These are phyloP conservation scores for Trichoderma afroharzianum DNA, from an alignment of 2,329 filamentous ascomycete species.

Conservation along the genomic window DNA sequence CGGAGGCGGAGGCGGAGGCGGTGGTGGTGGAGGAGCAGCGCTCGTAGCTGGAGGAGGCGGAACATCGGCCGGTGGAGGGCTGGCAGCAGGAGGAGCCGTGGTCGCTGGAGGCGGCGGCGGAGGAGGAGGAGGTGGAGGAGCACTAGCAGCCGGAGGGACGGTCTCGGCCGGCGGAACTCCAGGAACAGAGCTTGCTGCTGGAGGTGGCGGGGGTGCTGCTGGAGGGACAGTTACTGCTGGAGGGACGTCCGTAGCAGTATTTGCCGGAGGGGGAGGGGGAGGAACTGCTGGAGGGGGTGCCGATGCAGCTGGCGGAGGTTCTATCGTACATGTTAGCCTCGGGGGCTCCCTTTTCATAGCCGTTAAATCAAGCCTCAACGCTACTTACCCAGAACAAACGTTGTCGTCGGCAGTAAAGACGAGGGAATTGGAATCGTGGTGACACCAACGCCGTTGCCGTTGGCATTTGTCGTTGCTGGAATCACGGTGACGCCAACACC, in stretches of 20 bases:
- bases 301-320: background rate
- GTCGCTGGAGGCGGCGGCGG: background rate
- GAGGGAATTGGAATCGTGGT: slow-evolving; percentile 28
- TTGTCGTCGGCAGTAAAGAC: slow-evolving; percentile 29
- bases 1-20: background rate
- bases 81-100: background rate
- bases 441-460: background rate
- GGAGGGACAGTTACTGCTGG: background rate
- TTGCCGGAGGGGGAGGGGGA: background rate
- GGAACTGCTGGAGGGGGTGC: background rate
- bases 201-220: background rate
- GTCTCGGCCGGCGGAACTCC: slow-evolving; percentile 8
- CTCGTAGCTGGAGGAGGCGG: background rate
- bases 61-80: background rate
- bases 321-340: background rate
- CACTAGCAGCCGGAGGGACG: background rate
- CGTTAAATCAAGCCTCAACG: background rate
- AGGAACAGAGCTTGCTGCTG: slow-evolving; percentile 10
- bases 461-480: background rate
- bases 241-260: background rate
- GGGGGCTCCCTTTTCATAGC: background rate
- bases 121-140: background rate
- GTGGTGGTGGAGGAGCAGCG: background rate
- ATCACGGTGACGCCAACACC: slow-evolving; percentile 28
- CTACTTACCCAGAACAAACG: slow-evolving; percentile 19